Base-by-base conservation (phyloP, 768 basidiomycete genomes). In the Ramaria rubella region DNA sequence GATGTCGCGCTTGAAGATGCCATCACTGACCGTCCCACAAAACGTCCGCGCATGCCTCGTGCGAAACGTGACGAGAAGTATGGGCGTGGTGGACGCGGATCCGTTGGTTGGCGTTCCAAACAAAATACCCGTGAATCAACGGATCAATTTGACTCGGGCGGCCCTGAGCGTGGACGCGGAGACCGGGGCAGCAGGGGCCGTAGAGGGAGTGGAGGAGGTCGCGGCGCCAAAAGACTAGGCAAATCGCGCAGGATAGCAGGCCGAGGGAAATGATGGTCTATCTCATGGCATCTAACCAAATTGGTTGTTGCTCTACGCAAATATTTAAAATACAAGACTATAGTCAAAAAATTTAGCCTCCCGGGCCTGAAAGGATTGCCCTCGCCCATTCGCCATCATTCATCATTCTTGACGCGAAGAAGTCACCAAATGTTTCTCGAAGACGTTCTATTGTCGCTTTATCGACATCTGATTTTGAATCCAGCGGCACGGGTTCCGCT, bases 1-100 rank as follows among this genome's bases (percentile, higher is more conserved):
- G 93, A 94, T 64, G 79, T 97, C 58, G 87, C 88, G 0, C 83
- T 96, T 33, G 93, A 98, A 67, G 90, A 95, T 58, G 92, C 91
- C 9, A 83, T 94, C 63, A 71, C 85, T 27, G 85, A 87, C 62
- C 81, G 81, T 14, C 86, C 87, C 62, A 52, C 29, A 60, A 61
- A 42, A 71, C 68, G 21, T 61, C 64, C 31, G 67, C 69, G 70
- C 62, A 72, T 87, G 59, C 74, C 81, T 44, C 82, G 90, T 17
- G 67, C 75, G 24, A 77, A 75, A 14, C 81, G 92, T 40, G 85
- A 95, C 68, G 69, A 80, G 64, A 94, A 94, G 68, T 94, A 80
- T 65, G 90, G 91, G 14, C 87, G 87, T 62, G 87, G 88, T 21
- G 83, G 89, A 23, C 43, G 40, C 19, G 55, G 55, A 11, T 56